Evolutionary conservation across 805 yeast genomes (phyloP), one percentile per base, ranked within the genome.

Genomic region (Debaryomyces tyrocola): DNA sequence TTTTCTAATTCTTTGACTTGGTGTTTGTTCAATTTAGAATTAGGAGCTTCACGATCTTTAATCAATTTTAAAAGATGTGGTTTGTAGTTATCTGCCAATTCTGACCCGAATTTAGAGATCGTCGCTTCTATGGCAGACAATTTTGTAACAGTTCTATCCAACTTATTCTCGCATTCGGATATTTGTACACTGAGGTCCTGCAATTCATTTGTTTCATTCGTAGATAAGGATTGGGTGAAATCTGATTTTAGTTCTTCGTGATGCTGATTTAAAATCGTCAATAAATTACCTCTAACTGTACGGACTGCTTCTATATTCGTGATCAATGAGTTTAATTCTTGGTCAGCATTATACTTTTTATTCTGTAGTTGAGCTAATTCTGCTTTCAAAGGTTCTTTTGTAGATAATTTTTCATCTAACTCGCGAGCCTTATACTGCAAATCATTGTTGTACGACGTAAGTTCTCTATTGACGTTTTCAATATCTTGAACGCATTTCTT

Each of bases 61-160:
- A 11, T 49, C 20, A 37, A 59, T 50, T 51, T 58, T 14, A 37
- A 44, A 39, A 57, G 62, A 47, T 80, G 79, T 10, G 89, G 87
- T 36, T 74, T 65, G 38, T 83, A 68, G 42, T 77, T 83, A 27
- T 83, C 82, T n/a, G 69, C 63, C 35, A 88, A 60, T 49, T 84
- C 90, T 2, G 85, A 73, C 39, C 79, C 78, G 7, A 79, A 52
- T 1, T 66, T 60, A 0, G 80, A 70, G 12, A 80, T 61, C 14
- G 71, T 66, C 10, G 81, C 64, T 49, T 83, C 85, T 4, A 79
- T 49, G 1, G 64, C 69, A 0, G 76, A 60, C 17, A 82, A 63
- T 33, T 64, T 53, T 3, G 65, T 67, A 0, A 74, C 74, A 3
- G 77, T 48, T 4, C 54, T 53, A 40, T 75, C 72, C 37, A 84